Evolutionary conservation across 2,329 filamentous ascomycete species (phyloP).

Genomic region (Phaeosphaeriaceae sp.): DNA sequence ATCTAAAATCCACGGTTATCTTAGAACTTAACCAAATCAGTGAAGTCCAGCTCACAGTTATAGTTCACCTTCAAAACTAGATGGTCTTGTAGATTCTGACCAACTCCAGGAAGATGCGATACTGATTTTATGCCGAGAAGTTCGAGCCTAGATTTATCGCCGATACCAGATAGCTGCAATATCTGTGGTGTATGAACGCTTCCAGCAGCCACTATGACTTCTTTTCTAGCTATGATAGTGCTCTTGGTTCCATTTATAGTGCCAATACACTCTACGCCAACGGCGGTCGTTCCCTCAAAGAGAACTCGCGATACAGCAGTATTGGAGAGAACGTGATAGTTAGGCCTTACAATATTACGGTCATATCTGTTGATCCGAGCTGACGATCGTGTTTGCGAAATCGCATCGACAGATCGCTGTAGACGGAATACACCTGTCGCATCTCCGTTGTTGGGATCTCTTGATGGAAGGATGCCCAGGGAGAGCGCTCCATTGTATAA

Average conservation of each 20-base stretch:
- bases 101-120: conserved; percentile 65
- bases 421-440: too few species aligned
- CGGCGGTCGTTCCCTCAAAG: too few species aligned
- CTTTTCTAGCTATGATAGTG: conserved; percentile 3
- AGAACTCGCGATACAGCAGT: conserved; percentile 9
- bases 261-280: conserved; percentile 42
- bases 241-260: not conserved
- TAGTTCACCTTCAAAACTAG: not conserved
- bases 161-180: conserved; percentile 67
- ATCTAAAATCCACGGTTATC: too few species aligned
- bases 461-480: too few species aligned
- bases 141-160: conserved; percentile 54
- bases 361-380: too few species aligned
- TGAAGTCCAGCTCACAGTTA: too few species aligned
- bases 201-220: conserved; percentile 59
- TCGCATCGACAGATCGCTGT: too few species aligned
- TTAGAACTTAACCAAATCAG: too few species aligned
- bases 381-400: too few species aligned
- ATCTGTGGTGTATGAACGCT: conserved; percentile 60
- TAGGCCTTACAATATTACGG: too few species aligned
- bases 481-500: too few species aligned
- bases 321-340: conserved; percentile 14
- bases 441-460: too few species aligned
- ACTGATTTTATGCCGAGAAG: conserved; percentile 56
- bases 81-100: conserved; percentile 68